These are phyloP conservation scores for Saccharata proteae DNA, from an alignment of 2,329 filamentous ascomycete genomes.

Conservation along the genomic window DNA sequence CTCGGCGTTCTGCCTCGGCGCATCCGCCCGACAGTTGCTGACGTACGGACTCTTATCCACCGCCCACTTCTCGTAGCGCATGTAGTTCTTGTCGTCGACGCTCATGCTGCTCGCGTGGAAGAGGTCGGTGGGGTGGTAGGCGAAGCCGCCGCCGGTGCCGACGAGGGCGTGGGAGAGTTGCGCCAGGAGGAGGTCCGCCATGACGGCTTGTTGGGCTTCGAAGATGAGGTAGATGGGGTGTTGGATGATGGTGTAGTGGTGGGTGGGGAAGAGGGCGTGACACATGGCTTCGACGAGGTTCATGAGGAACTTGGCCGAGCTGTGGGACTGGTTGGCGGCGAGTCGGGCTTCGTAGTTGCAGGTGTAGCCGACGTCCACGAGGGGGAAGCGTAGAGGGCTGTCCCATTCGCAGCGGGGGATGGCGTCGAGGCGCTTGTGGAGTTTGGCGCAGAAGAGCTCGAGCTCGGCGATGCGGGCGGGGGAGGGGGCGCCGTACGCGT, in stretches of 20 bases:
- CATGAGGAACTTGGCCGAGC: constrained; percentile 4
- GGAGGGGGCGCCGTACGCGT: constrained; percentile 1
- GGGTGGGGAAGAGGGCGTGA: constrained; percentile 3
- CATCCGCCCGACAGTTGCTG: constrained; percentile 8
- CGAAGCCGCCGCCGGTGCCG: constrained; percentile 6
- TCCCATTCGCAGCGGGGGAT: constrained; percentile 5
- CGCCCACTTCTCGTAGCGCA: constrained; percentile 9
- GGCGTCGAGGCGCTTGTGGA: constrained; percentile 8
- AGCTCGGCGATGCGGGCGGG: constrained; percentile 6
- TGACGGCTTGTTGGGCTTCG: constrained; percentile 9
- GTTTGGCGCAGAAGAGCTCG: constrained; percentile 7
- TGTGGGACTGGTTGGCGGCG: constrained; percentile 4
- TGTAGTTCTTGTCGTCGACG: constrained; percentile 9
- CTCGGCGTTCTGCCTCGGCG: constrained; percentile 7
- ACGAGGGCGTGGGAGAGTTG: constrained; percentile 6
- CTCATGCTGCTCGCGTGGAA: constrained; percentile 7
- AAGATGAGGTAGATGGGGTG: constrained; percentile 8
- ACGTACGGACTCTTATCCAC: constrained; percentile 9
- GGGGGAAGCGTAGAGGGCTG: constrained; percentile 8
- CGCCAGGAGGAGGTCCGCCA: constrained; percentile 8
- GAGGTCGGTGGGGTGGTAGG: constrained; percentile 8
- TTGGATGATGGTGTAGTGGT: constrained; percentile 3
- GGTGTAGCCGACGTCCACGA: constrained; percentile 9
- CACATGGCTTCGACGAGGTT: constrained; percentile 8
- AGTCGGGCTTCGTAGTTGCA: constrained; percentile 6